Evolutionary conservation across 2,329 filamentous ascomycete genomes (phyloP).

Genomic region (Pyricularia grisea): DNA sequence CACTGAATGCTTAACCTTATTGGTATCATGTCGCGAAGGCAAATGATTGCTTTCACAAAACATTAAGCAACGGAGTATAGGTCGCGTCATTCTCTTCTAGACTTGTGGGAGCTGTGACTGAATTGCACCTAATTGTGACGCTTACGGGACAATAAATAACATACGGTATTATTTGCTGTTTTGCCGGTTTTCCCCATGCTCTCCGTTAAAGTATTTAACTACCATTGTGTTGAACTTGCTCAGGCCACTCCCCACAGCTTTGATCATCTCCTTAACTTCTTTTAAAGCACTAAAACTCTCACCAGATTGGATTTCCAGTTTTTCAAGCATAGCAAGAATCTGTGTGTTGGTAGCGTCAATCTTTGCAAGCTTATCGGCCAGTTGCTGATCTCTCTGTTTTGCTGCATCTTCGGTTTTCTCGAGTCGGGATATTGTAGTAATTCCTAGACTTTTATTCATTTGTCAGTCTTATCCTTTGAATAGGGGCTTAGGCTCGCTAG

Average conservation of each 20-base stretch:
- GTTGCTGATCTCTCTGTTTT: neutral
- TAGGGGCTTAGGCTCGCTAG: neutral
- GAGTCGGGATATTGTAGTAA: neutral
- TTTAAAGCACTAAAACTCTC: neutral
- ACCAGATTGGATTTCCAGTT: neutral
- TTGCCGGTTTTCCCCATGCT: neutral
- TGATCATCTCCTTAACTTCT: neutral
- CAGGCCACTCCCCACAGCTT: neutral
- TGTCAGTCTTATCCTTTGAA: neutral
- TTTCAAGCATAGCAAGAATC: neutral
- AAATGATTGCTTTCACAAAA: neutral
- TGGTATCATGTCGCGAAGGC: neutral
- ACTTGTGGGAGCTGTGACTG: neutral
- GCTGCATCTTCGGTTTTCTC: neutral
- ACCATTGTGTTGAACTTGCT: neutral
- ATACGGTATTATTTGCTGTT: neutral
- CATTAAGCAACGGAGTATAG: neutral
- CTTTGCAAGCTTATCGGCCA: neutral
- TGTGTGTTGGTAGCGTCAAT: neutral
- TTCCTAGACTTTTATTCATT: neutral
- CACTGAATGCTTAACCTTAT: neutral
- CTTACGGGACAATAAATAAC: neutral
- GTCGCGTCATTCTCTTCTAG: neutral
- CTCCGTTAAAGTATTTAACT: neutral
- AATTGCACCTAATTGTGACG: neutral